Conservation (phyloP, 2,329 filamentous ascomycete genomes). For the Lachnellula suecica region DNA sequence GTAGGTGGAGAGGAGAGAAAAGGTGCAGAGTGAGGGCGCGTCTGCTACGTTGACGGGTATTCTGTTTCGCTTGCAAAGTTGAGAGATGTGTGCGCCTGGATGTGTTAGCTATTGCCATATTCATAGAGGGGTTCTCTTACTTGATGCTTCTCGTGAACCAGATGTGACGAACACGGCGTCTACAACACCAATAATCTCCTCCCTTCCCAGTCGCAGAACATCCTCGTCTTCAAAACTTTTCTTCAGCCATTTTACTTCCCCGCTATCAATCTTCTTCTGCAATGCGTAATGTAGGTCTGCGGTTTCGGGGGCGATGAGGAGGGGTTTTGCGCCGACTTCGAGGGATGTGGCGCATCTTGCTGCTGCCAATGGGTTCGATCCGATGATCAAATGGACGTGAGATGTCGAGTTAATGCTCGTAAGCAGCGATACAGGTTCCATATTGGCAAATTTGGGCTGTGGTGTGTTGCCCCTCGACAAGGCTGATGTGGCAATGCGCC, state of each 20-base stretch:
- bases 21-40: constrained; percentile 81
- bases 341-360: constrained; percentile 78
- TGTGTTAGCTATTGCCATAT: constrained; percentile 5
- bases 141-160: constrained; percentile 45
- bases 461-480: neutral
- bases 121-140: constrained; percentile 27
- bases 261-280: constrained; percentile 63
- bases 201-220: constrained; percentile 73
- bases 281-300: constrained; percentile 57
- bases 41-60: constrained; percentile 95
- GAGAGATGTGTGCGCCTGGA: constrained; percentile 65
- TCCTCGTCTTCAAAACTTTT: constrained; percentile 69
- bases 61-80: constrained; percentile 72
- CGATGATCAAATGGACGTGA: constrained; percentile 82
- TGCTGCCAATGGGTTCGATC: constrained; percentile 83
- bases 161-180: constrained; percentile 90
- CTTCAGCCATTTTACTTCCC: constrained; percentile 64
- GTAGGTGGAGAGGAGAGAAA: constrained; percentile 85
- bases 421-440: constrained; percentile 53
- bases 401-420: constrained; percentile 68
- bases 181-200: constrained; percentile 74
- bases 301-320: constrained; percentile 71
- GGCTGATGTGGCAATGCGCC: neutral
- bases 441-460: neutral
- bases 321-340: constrained; percentile 76